These are phyloP conservation scores for Dactylonectria estremocensis DNA, from an alignment of 2,329 filamentous ascomycete species.

Conservation along the genomic window DNA sequence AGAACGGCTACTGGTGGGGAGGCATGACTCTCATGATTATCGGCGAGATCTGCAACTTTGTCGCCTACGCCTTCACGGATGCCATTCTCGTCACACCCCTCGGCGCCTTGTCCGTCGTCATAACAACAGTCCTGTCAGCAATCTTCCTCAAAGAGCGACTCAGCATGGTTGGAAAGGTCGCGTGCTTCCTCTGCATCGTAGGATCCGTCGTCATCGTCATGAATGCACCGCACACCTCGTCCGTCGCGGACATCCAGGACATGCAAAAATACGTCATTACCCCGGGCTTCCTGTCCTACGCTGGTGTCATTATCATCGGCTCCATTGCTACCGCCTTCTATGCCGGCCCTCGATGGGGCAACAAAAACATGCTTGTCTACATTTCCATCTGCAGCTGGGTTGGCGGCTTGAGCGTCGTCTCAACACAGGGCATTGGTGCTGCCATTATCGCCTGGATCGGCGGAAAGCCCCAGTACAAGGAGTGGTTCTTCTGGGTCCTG, in stretches of 20 bases:
- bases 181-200: constrained; percentile 94
- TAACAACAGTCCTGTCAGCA: constrained; percentile 90
- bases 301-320: constrained; percentile 85
- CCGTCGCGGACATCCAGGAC: constrained; percentile 89
- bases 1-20: constrained; percentile 94
- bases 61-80: constrained; percentile 96
- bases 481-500: constrained; percentile 96
- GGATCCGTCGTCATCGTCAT: constrained; percentile 94
- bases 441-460: constrained; percentile 90
- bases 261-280: constrained; percentile 91
- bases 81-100: constrained; percentile 95
- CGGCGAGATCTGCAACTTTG: constrained; percentile 97
- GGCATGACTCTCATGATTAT: constrained; percentile 98
- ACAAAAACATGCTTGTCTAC: constrained; percentile 98
- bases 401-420: constrained; percentile 93
- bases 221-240: constrained; percentile 90
- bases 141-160: constrained; percentile 97
- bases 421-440: constrained; percentile 92
- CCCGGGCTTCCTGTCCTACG: constrained; percentile 88
- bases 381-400: constrained; percentile 96
- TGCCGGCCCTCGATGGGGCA: constrained; percentile 89
- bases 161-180: constrained; percentile 95
- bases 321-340: constrained; percentile 82
- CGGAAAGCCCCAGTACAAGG: constrained; percentile 90
- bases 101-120: constrained; percentile 91